These are phyloP conservation scores for Fusarium redolens DNA, from an alignment of 2,329 filamentous ascomycete genomes.

Conservation along the genomic window DNA sequence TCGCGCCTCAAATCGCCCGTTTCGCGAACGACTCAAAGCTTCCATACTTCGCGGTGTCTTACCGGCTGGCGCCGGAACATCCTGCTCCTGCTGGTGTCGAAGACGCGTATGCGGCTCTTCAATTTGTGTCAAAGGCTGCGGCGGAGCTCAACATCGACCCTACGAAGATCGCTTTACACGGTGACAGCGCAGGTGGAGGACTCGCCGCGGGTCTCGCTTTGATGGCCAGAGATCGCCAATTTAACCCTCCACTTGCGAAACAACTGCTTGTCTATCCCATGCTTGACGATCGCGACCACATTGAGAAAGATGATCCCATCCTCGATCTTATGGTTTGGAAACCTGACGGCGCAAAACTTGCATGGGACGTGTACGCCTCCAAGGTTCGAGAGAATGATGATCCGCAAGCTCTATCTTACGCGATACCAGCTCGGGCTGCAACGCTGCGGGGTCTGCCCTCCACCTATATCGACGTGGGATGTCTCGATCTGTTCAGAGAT, in stretches of 20 bases:
- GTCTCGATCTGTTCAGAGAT: slow-evolving; percentile 51
- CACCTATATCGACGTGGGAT: slow-evolving; percentile 54
- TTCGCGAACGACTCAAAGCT: slow-evolving; percentile 11
- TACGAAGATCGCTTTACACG: slow-evolving; percentile 13
- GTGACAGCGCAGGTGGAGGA: slow-evolving; percentile 24
- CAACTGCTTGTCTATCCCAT: slow-evolving; percentile 27
- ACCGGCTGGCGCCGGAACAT: slow-evolving; percentile 26
- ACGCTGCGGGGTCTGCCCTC: slow-evolving; percentile 47
- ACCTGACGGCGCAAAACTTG: slow-evolving; percentile 28
- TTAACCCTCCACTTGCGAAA: slow-evolving; percentile 8
- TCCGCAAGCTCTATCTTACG: slow-evolving; percentile 25
- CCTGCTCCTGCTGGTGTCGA: slow-evolving; percentile 18
- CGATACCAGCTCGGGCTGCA: slow-evolving; percentile 40
- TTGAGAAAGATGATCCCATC: background rate
- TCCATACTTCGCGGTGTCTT: slow-evolving; percentile 23
- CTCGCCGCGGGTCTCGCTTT: slow-evolving; percentile 15
- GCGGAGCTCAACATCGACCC: slow-evolving; percentile 14
- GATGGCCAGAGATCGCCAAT: slow-evolving; percentile 6
- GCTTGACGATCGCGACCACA: slow-evolving; percentile 22
- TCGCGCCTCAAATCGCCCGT: slow-evolving; percentile 20
- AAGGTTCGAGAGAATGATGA: slow-evolving; percentile 3
- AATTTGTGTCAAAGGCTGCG: background rate
- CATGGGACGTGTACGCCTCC: slow-evolving; percentile 37
- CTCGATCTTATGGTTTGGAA: slow-evolving; percentile 32
- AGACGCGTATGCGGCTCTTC: slow-evolving; percentile 21